These are phyloP conservation scores for Colletotrichum gigasporum DNA, from an alignment of 2,329 filamentous ascomycete genomes.

Conservation along the genomic window DNA sequence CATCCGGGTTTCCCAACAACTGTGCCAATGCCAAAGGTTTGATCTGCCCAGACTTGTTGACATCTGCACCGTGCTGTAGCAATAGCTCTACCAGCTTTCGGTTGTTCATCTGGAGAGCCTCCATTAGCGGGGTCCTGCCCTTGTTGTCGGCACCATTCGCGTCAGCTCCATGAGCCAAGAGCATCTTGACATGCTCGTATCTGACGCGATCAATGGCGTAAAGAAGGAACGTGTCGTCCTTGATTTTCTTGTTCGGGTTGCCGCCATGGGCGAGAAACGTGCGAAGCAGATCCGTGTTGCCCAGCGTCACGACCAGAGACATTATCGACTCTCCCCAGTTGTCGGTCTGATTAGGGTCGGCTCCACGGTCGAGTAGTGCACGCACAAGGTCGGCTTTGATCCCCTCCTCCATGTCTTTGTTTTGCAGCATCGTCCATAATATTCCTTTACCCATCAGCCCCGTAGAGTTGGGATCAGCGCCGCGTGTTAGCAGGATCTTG, in stretches of 20 bases:
- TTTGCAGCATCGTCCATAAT: constrained; percentile 21
- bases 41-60: constrained; percentile 26
- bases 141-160: constrained; percentile 36
- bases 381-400: constrained; percentile 14
- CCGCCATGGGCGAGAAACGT: constrained; percentile 31
- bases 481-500: constrained; percentile 30
- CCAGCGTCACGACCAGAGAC: constrained; percentile 20
- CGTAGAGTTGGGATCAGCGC: constrained; percentile 34
- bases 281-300: constrained; percentile 23
- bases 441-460: constrained; percentile 21
- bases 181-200: constrained; percentile 35
- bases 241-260: constrained; percentile 29
- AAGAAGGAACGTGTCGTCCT: constrained; percentile 38
- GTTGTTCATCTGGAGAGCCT: constrained; percentile 36
- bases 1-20: constrained; percentile 13
- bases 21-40: constrained; percentile 21
- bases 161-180: constrained; percentile 45
- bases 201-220: constrained; percentile 40
- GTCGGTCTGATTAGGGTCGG: constrained; percentile 34
- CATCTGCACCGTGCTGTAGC: constrained; percentile 30
- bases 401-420: constrained; percentile 16
- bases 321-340: constrained; percentile 39
- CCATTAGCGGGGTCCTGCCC: constrained; percentile 29
- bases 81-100: constrained; percentile 27
- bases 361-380: constrained; percentile 18